Conservation (phyloP, 108 stramenopile species). For the Pseudonitzschia delicatissima region DNA sequence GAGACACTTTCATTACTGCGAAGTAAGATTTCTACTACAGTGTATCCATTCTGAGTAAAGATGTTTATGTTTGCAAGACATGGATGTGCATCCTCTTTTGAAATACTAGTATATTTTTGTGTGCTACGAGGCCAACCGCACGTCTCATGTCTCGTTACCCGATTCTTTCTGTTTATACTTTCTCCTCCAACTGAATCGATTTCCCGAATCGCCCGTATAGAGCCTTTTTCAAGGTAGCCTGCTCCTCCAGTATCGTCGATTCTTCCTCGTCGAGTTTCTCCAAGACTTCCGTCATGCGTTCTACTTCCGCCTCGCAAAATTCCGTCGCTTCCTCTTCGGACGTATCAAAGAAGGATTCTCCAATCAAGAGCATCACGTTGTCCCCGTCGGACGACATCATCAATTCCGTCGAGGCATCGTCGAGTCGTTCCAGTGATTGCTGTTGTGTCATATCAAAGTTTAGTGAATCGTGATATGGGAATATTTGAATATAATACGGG, state of each 20-base stretch:
- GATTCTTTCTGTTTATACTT: too few species aligned
- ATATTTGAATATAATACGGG: neutral
- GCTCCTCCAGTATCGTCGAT: conserved; percentile 60
- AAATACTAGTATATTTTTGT: too few species aligned
- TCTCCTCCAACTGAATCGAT: conserved; percentile 83
- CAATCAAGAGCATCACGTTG: conserved; percentile 66
- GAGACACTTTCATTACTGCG: too few species aligned
- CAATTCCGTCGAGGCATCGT: conserved; percentile 93
- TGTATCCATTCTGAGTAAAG: too few species aligned
- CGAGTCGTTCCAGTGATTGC: conserved; percentile 80
- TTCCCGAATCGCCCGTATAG: conserved; percentile 90
- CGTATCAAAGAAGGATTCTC: conserved; percentile 86
- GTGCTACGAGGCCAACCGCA: neutral
- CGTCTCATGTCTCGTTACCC: neutral
- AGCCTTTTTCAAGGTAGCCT: conserved; percentile 71
- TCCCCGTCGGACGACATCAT: conserved; percentile 84
- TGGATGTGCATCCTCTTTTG: too few species aligned
- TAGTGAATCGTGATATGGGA: neutral
- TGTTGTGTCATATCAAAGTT: conserved; percentile 8
- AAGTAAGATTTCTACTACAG: too few species aligned
- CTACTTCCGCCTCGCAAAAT: conserved; percentile 81
- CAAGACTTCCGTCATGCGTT: conserved; percentile 61
- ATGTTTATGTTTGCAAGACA: too few species aligned
- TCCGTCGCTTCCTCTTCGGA: conserved; percentile 87
- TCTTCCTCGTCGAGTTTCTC: conserved; percentile 70